Conservation (phyloP, 2,329 filamentous ascomycete species). For the Zymoseptoria tritici region DNA sequence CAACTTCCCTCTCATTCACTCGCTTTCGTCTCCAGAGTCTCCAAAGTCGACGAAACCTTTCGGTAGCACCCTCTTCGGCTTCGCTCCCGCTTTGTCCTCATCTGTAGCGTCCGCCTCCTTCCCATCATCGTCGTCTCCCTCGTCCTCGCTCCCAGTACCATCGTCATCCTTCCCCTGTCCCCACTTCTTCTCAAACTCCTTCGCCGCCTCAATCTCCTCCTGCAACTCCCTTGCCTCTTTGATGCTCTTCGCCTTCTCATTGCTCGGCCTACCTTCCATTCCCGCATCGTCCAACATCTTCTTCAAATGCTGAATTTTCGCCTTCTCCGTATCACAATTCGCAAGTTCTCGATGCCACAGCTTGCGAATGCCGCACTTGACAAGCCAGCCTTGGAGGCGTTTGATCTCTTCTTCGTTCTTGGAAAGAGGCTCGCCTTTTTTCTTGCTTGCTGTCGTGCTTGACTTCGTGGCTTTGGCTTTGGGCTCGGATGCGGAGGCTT, state of each 20-base stretch:
- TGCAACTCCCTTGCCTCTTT: slow-evolving; percentile 78
- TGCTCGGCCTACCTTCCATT: slow-evolving; percentile 82
- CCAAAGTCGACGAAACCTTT: slow-evolving; percentile 32
- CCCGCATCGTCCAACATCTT: slow-evolving; percentile 71
- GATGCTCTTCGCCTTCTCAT: slow-evolving; percentile 76
- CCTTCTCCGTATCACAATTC: slow-evolving; percentile 62
- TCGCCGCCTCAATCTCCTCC: slow-evolving; percentile 76
- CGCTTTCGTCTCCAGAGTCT: slow-evolving; percentile 28
- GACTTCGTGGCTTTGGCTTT: slow-evolving; percentile 32
- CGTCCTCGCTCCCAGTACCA: slow-evolving; percentile 1
- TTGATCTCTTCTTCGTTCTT: slow-evolving; percentile 77
- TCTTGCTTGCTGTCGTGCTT: slow-evolving; percentile 23
- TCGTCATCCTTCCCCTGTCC: slow-evolving; percentile 40
- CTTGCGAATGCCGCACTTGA: slow-evolving; percentile 88
- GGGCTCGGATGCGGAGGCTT: slow-evolving; percentile 23
- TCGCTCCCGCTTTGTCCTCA: slow-evolving; percentile 5
- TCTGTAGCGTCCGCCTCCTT: slow-evolving; percentile 5
- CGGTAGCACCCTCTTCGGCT: slow-evolving; percentile 19
- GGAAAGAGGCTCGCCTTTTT: slow-evolving; percentile 34
- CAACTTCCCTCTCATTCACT: slow-evolving; percentile 15
- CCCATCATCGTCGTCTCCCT: slow-evolving; percentile 8
- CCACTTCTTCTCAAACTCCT: slow-evolving; percentile 74
- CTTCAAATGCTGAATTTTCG: slow-evolving; percentile 76
- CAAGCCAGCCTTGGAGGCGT: slow-evolving; percentile 73
- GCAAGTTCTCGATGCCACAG: slow-evolving; percentile 84